Evolutionary conservation across 169 alveolate species (phyloP).

Genomic region (Toxoplasma gondii): DNA sequence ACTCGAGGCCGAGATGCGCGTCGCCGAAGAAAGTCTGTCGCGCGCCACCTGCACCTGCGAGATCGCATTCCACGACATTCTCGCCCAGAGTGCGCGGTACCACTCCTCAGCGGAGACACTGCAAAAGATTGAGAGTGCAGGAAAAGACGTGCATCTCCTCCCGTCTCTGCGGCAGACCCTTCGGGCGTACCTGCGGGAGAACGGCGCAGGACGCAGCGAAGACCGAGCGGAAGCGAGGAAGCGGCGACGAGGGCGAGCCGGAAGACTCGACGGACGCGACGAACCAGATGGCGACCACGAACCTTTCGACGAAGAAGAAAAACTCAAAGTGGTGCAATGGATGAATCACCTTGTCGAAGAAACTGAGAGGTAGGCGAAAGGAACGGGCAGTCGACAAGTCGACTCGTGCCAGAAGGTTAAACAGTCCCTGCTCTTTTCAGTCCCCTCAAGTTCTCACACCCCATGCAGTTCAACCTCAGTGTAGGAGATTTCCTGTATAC

Average conservation of each 20-base stretch:
- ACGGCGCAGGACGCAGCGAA: background rate
- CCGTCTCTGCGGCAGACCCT: background rate
- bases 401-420: background rate
- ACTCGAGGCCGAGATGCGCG: background rate
- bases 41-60: slow-evolving; percentile 6
- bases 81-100: background rate
- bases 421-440: too few species aligned
- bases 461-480: too few species aligned
- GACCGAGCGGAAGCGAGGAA: background rate
- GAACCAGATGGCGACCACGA: background rate
- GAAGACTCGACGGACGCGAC: background rate
- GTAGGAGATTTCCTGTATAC: too few species aligned
- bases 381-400: too few species aligned
- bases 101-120: background rate
- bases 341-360: background rate
- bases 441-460: too few species aligned
- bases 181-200: background rate
- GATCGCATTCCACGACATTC: slow-evolving; percentile 5
- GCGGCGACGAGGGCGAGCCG: background rate
- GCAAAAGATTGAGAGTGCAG: background rate
- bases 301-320: background rate
- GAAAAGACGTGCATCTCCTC: background rate
- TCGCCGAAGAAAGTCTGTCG: background rate
- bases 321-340: background rate
- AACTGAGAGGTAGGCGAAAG: background rate